Percentiles rank a stretch among this genome's conserved stretches.
These are phyloP conservation scores for Sporothrix dimorphospora DNA, from an alignment of 2,329 filamentous ascomycete species.

Conservation along the genomic window DNA sequence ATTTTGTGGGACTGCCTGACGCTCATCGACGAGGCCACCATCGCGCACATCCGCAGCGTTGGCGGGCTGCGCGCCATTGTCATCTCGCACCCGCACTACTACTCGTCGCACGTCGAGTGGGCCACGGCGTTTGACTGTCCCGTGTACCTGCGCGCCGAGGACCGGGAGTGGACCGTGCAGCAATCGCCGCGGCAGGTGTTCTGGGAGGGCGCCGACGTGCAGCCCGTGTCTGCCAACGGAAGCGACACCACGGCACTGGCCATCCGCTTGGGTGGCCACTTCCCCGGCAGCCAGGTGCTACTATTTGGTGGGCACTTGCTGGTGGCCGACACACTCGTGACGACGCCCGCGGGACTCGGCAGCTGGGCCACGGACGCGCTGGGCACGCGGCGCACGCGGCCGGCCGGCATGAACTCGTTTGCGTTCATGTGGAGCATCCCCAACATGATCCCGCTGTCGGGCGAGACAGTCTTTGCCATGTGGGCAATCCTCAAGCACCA, in stretches of 20 bases:
- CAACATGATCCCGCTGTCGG: conserved; percentile 72
- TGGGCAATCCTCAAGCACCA: conserved; percentile 67
- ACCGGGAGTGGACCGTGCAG: conserved; percentile 64
- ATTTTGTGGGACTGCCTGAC: conserved; percentile 80
- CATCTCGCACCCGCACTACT: conserved; percentile 83
- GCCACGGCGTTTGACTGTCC: conserved; percentile 68
- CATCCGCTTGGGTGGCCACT: conserved; percentile 77
- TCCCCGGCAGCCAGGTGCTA: conserved; percentile 72
- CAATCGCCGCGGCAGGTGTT: conserved; percentile 51
- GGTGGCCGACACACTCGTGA: conserved; percentile 76
- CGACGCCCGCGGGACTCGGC: conserved; percentile 62
- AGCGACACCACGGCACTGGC: conserved; percentile 41
- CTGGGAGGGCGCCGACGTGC: conserved; percentile 46
- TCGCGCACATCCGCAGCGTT: conserved; percentile 57
- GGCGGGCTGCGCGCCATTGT: conserved; percentile 73
- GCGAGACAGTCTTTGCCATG: conserved; percentile 66
- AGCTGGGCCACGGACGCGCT: conserved; percentile 52
- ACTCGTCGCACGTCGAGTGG: conserved; percentile 76
- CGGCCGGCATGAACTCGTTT: conserved; percentile 56
- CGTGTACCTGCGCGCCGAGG: conserved; percentile 69
- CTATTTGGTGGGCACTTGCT: conserved; percentile 66
- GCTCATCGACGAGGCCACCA: conserved; percentile 67
- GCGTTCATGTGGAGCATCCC: conserved; percentile 78
- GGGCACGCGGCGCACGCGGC: conserved; percentile 44
- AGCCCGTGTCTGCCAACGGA: conserved; percentile 49